Percentiles rank a stretch among this genome's conserved stretches.
phyloP scores from a whole-genome alignment of 2,329 filamentous ascomycete genomes.

The Raffaelea ambrosiae region DNA sequence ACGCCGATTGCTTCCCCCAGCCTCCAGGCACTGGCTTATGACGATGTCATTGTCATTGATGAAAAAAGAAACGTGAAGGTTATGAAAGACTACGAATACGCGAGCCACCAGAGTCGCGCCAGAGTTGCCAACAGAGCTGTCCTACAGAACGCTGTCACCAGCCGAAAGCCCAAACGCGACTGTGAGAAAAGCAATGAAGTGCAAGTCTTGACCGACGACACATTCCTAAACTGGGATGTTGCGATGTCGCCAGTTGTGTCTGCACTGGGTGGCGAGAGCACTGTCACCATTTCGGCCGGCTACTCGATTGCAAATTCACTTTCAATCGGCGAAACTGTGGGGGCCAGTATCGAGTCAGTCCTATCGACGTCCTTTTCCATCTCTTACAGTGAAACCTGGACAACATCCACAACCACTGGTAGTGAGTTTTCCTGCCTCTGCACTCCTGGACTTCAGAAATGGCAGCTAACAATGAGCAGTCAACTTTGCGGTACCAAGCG shows the following conservation, averaged over 20 bases:
- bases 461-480: neutral
- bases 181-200: slow-evolving; percentile 2
- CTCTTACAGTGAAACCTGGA: neutral
- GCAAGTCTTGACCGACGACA: neutral
- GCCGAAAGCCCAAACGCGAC: neutral
- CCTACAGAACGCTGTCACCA: neutral
- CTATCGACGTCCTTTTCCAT: neutral
- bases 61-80: neutral
- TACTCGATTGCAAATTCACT: neutral
- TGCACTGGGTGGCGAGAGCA: neutral
- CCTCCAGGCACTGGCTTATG: neutral
- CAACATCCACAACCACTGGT: neutral
- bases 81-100: neutral
- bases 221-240: slow-evolving; percentile 3
- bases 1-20: neutral
- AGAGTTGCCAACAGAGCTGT: neutral
- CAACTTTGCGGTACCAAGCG: neutral
- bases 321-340: neutral
- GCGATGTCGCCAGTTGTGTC: slow-evolving; percentile 1
- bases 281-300: neutral
- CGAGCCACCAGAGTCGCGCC: neutral
- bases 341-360: neutral
- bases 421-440: neutral
- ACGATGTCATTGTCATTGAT: slow-evolving; percentile 1
- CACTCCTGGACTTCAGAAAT: neutral